These are phyloP conservation scores for Lichtheimia hyalospora DNA, from an alignment of 371 early-diverging fungal species.

Conservation along the genomic window DNA sequence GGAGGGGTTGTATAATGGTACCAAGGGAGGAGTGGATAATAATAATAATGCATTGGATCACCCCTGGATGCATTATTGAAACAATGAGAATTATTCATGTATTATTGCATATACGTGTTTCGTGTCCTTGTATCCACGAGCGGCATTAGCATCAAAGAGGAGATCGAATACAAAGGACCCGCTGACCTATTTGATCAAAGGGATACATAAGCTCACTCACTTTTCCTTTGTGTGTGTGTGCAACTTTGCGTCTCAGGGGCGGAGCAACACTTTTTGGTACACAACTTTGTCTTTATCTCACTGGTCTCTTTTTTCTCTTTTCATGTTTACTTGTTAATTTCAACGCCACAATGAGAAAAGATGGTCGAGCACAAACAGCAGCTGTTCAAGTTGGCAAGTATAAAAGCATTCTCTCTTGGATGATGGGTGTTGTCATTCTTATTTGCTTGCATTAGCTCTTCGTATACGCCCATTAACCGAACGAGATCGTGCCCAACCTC, in stretches of 20 bases:
- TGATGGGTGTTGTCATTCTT: not conserved
- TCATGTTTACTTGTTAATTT: not conserved
- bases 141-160: too few relatives aligned
- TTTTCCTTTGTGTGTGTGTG: too few relatives aligned
- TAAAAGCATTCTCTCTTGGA: not conserved
- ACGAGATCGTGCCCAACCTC: conserved; percentile 44
- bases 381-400: conserved; percentile 50
- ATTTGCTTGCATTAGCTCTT: conserved; percentile 8
- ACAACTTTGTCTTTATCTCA: not conserved
- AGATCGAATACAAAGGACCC: too few relatives aligned
- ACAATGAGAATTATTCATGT: too few relatives aligned
- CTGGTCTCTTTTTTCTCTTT: conserved; percentile 1
- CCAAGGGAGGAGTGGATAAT: too few relatives aligned
- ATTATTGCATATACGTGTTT: too few relatives aligned
- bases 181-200: too few relatives aligned
- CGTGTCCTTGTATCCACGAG: too few relatives aligned
- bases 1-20: too few relatives aligned
- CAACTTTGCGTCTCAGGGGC: not conserved
- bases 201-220: too few relatives aligned
- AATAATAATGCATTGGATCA: too few relatives aligned
- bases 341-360: conserved; percentile 8
- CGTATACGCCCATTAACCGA: conserved; percentile 47
- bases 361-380: conserved; percentile 13
- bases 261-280: not conserved
- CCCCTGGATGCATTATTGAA: too few relatives aligned